A percentile compares a stretch with the other conserved stretches of the same genome.
Evolutionary conservation across 2,329 filamentous ascomycete genomes (phyloP).

Genomic region (Pseudogymnoascus sp.): DNA sequence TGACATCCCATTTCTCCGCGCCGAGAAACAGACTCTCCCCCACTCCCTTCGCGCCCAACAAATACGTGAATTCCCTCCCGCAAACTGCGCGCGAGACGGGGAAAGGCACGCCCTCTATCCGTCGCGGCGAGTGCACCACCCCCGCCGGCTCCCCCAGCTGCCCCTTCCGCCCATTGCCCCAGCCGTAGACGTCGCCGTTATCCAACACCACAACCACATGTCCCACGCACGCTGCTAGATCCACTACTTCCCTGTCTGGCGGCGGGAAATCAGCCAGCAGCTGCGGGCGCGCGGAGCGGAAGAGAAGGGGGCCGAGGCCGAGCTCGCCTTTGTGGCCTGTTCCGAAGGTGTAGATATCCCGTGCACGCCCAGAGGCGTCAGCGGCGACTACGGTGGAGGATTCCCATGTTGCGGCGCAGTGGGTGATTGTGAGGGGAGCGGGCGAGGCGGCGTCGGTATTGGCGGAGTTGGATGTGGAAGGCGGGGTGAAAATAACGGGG

Average conservation of each 20-base stretch:
- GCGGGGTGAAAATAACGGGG: constrained; percentile 17
- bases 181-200: constrained; percentile 74
- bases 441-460: constrained; percentile 7
- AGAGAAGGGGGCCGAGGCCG: constrained; percentile 48
- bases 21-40: constrained; percentile 63
- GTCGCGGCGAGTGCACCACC: constrained; percentile 50
- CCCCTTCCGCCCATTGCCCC: constrained; percentile 80
- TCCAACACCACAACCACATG: constrained; percentile 68
- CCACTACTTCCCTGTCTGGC: constrained; percentile 44
- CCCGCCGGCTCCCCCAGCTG: constrained; percentile 60
- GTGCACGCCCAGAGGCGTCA: constrained; percentile 36
- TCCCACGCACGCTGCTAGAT: constrained; percentile 65
- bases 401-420: constrained; percentile 70
- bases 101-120: constrained; percentile 52
- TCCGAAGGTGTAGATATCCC: constrained; percentile 55
- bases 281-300: constrained; percentile 40
- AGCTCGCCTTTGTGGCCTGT: constrained; percentile 63
- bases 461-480: constrained; percentile 13
- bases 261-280: constrained; percentile 58
- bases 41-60: constrained; percentile 45
- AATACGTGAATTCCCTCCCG: constrained; percentile 76
- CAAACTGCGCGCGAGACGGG: constrained; percentile 60
- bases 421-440: constrained; percentile 19
- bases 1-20: constrained; percentile 63
- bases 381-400: constrained; percentile 53